These are phyloP conservation scores for Trypanosoma lewisi DNA, from an alignment of 208 protist species.

Conservation along the genomic window DNA sequence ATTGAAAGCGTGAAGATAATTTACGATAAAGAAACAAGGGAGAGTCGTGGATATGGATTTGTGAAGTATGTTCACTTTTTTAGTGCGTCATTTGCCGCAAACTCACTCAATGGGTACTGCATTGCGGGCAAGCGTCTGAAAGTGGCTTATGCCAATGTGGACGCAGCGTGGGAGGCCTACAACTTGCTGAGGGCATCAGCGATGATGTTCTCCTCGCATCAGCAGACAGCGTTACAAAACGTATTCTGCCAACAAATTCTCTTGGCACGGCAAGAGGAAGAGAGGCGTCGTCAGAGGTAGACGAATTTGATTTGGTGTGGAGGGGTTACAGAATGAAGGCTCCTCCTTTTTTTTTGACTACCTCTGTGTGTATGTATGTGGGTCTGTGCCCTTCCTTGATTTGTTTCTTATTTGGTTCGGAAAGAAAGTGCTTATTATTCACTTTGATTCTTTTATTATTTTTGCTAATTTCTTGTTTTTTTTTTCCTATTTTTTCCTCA, in stretches of 20 bases:
- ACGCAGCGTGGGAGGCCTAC: slow-evolving; percentile 59
- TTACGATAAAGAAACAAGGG: slow-evolving; percentile 71
- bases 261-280: slow-evolving; percentile 30
- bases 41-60: slow-evolving; percentile 89
- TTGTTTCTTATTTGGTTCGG: too few species aligned
- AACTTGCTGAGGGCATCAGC: slow-evolving; percentile 37
- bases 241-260: slow-evolving; percentile 74
- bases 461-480: slow-evolving; percentile 10
- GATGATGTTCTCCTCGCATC: slow-evolving; percentile 51
- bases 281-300: not conserved
- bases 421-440: not conserved
- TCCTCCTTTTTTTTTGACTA: slow-evolving; percentile 8
- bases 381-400: slow-evolving; percentile 4
- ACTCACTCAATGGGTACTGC: slow-evolving; percentile 74
- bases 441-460: slow-evolving; percentile 4
- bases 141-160: slow-evolving; percentile 77
- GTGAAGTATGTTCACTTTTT: slow-evolving; percentile 81
- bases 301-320: not conserved
- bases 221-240: slow-evolving; percentile 53
- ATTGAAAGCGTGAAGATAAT: slow-evolving; percentile 88
- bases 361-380: slow-evolving; percentile 3
- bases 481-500: slow-evolving; percentile 9
- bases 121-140: slow-evolving; percentile 84
- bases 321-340: not conserved
- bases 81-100: slow-evolving; percentile 80